Base-by-base conservation (phyloP, 352 stramenopile genomes). In the Peronospora farinosa region DNA sequence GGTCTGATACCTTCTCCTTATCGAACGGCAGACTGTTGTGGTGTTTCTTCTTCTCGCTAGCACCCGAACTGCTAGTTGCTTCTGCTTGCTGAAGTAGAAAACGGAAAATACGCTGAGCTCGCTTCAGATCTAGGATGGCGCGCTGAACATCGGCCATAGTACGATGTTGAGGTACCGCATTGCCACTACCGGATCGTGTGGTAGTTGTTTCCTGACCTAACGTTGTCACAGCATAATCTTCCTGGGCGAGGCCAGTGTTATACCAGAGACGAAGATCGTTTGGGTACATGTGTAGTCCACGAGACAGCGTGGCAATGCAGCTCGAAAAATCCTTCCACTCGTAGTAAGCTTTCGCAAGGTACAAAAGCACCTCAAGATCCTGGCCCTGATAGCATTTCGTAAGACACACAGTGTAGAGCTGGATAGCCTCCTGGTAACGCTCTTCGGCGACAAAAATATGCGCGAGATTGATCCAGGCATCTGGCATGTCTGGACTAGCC, bases 391-490 rank as follows among this genome's bases (percentile, higher is more conserved):
- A 95, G 48, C 88, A 95, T 66, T 95, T 95, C 51, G 55, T 88
- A 32, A 95, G 66, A 53, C 79, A 95, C 47, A 95, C 95, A 32
- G 95, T 93, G 61, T 98, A 98, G 46, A 98, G 84, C 67, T 97
- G 91, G 40, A 98, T 90, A 17, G 93, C 93, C 61, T 97, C 95
- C 21, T 90, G 80, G 60, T 98, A 97, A 28, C 96, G 95, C 60
- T 97, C 95, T 69, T 98, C 92, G 0, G 93, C 93, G 7, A 98
- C 78, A 56, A 97, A 97, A 57, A 98, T 96, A 59, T 98, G 95
- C 11, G 91, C 96, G 5, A 98, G 77, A 68, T 98, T 98, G 65
- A 98, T 88, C 65, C 95, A 96, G 8, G 92, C 84, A 61, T 98
- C 95, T 0, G 91, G 86, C 73, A 98, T 96, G 52, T 98, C 96